Evolutionary conservation across 805 yeast genomes (phyloP), one percentile per base, ranked within the genome.

Genomic region (Komagataella phaffii): DNA sequence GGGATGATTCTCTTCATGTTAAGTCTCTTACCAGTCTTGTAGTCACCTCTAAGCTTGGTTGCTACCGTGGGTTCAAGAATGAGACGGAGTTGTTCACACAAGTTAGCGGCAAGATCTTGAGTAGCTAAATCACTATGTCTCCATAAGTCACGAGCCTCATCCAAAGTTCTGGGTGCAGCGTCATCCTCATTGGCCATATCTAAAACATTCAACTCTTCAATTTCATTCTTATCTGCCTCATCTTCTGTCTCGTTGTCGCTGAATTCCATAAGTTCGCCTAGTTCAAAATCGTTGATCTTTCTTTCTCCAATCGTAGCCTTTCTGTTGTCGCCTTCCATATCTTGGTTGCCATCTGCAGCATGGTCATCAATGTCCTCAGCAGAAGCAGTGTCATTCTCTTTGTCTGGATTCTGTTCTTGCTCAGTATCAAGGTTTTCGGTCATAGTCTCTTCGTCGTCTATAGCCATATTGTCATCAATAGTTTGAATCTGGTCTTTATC

Each of bases 1-100:
- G 98, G 96, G 61, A 93, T 93, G 60, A 93, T 93, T 58, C 97
- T 77, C 73, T 91, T 93, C 98, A 93, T 90, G 67, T 93, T 93
- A 60, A 93, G 77, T 58, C 99, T 76, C 66, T 93, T 93, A 65
- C 99, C 99, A 1, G 97, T 90, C 67, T 90, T 89, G 69, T 88
- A 93, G 64, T 93, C 99, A 62, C 99, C 99, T 55, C 79, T 81
- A 53, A 93, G 72, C 64, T 93, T 93, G 2, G 98, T 91, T n/a
- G 97, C 95, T 54, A 87, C 71, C 0, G 99, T 93, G 3, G 99
- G 99, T 64, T 90, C 98, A 56, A 93, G 71, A 62, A 93, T 93
- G 56, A 93, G 76, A 45, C 99, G 75, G 54, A 93, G 73, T 66
- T 93, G 99, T 68, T 93, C 99, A 63, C 96, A 84, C 45, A 93